These are phyloP conservation scores for Termitomyces bulborhizus DNA, from an alignment of 768 basidiomycete genomes.

Conservation along the genomic window DNA sequence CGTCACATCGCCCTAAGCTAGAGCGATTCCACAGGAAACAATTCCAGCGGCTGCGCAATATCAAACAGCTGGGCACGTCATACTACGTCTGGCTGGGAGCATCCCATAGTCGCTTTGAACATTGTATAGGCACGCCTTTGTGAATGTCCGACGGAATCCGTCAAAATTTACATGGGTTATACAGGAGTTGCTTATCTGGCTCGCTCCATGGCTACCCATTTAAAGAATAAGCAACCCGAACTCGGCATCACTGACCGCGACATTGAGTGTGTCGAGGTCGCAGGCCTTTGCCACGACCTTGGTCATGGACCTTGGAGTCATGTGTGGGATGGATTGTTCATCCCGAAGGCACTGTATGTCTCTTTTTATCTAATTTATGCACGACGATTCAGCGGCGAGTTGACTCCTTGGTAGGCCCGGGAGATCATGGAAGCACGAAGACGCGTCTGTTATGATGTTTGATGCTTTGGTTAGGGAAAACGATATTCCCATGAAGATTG, in stretches of 20 bases:
- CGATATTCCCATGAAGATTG: conserved; percentile 36
- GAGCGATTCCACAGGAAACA: conserved; percentile 39
- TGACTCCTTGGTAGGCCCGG: conserved; percentile 30
- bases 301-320: conserved; percentile 87
- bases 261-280: conserved; percentile 70
- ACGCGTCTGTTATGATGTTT: conserved; percentile 81
- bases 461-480: conserved; percentile 59
- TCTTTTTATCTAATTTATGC: neutral
- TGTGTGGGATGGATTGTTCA: conserved; percentile 73
- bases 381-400: neutral
- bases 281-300: conserved; percentile 80
- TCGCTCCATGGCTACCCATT: conserved; percentile 50
- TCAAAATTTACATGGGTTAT: neutral
- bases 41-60: conserved; percentile 69
- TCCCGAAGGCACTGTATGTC: conserved; percentile 55
- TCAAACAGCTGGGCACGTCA: conserved; percentile 78
- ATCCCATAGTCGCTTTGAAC: conserved; percentile 79
- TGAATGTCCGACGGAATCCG: neutral
- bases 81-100: conserved; percentile 76
- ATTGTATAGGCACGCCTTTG: conserved; percentile 57
- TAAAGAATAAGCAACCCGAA: conserved; percentile 51
- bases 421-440: conserved; percentile 65
- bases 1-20: neutral
- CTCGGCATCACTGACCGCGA: conserved; percentile 67
- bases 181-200: conserved; percentile 74